These are phyloP conservation scores for Pilasporangium apinafurcum DNA, from an alignment of 352 stramenopile genomes.

Conservation along the genomic window DNA sequence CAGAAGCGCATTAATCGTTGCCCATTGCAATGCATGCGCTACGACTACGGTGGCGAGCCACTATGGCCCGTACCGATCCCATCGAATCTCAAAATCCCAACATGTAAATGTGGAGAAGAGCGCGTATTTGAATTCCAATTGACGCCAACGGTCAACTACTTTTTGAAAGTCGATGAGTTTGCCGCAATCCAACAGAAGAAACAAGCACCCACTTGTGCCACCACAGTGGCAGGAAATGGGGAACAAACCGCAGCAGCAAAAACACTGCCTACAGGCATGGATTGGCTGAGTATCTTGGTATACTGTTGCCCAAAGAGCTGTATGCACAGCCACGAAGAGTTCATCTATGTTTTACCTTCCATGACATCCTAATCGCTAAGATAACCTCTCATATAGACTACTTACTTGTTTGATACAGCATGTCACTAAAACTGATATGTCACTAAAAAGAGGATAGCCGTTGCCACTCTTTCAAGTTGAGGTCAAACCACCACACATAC, in stretches of 20 bases:
- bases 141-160: conserved; percentile 82
- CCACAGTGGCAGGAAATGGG: neutral
- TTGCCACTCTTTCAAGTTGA: neutral
- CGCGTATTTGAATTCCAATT: conserved; percentile 81
- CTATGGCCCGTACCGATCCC: conserved; percentile 64
- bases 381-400: conserved; percentile 1
- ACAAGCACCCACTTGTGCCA: neutral
- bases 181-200: conserved; percentile 10
- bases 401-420: conserved; percentile 4
- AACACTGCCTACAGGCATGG: conserved; percentile 35
- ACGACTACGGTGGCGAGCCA: conserved; percentile 81
- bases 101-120: conserved; percentile 50
- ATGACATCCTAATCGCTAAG: conserved; percentile 3
- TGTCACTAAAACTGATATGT: no score
- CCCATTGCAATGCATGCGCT: conserved; percentile 73
- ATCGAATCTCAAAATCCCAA: conserved; percentile 36
- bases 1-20: conserved; percentile 79
- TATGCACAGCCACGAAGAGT: conserved; percentile 51
- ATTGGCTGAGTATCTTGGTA: conserved; percentile 75
- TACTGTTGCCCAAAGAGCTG: conserved; percentile 76
- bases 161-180: conserved; percentile 76
- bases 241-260: conserved; percentile 1
- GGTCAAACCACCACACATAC: neutral
- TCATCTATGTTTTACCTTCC: conserved; percentile 54
- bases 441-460: no score